Evolutionary conservation across 1,284 basidiomycete species (phyloP).

Genomic region (Tilletia indica): DNA sequence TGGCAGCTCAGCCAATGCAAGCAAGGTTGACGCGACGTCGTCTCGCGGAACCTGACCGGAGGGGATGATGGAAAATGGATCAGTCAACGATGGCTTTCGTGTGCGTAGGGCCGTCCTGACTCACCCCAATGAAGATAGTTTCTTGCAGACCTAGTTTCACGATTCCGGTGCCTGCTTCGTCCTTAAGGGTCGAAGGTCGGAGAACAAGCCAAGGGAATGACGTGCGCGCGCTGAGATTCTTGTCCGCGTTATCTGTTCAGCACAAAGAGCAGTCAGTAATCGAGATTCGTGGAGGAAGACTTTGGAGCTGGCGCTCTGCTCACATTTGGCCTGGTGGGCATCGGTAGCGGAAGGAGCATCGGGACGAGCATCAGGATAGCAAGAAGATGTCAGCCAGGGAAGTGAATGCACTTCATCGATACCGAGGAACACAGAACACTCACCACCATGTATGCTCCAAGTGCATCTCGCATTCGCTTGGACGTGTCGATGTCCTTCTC

Average conservation of each 20-base stretch:
- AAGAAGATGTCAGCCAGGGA: background rate
- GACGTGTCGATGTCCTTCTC: conserved; percentile 34
- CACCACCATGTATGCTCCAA: conserved; percentile 41
- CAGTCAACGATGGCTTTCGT: conserved; percentile 33
- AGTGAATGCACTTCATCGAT: background rate
- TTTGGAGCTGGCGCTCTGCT: background rate
- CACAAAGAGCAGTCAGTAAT: background rate
- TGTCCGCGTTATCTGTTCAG: conserved; percentile 66
- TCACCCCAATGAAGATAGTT: conserved; percentile 25
- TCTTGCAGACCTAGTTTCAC: conserved; percentile 34
- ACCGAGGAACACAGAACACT: conserved; percentile 12
- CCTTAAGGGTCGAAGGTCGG: conserved; percentile 66
- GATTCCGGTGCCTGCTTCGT: conserved; percentile 56
- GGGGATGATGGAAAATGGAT: background rate
- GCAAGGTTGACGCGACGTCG: conserved; percentile 66
- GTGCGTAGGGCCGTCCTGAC: background rate
- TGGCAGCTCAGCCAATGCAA: conserved; percentile 63
- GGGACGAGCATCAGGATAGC: too few species aligned
- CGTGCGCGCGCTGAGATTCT: conserved; percentile 64
- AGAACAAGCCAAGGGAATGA: conserved; percentile 71
- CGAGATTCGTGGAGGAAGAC: too few species aligned
- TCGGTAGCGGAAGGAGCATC: background rate
- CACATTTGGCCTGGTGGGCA: conserved; percentile 6
- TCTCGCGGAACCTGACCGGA: conserved; percentile 59
- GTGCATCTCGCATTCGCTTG: conserved; percentile 50